A percentile compares a stretch with the other conserved stretches of the same genome.
These are phyloP conservation scores for Paspalum vaginatum DNA, from an alignment of 176 grass and related monocot species.

Conservation along the genomic window DNA sequence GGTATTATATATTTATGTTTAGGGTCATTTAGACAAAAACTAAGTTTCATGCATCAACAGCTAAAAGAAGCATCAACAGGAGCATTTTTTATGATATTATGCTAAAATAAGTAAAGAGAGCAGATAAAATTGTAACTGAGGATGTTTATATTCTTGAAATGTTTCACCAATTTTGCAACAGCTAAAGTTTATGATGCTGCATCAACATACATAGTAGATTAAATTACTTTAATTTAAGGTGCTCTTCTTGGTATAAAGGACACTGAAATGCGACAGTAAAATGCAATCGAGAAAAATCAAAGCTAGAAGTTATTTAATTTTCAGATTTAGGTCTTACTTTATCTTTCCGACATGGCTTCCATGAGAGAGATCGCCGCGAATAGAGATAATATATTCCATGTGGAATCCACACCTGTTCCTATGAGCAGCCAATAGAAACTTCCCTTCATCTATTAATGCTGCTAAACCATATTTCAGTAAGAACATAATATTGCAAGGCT, in stretches of 20 bases:
- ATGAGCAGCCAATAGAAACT: constrained; percentile 65
- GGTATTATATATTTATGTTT: not conserved
- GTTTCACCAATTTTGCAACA: not conserved
- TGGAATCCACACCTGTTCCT: constrained; percentile 49
- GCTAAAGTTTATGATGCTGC: not conserved
- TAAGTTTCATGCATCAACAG: not conserved
- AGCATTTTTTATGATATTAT: not conserved
- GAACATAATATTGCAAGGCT: not conserved
- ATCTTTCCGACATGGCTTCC: constrained; percentile 63
- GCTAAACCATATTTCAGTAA: constrained; percentile 29
- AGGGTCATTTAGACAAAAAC: not conserved
- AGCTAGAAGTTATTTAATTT: not conserved
- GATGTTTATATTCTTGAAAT: not conserved
- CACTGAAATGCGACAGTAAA: not conserved
- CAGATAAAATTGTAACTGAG: not conserved
- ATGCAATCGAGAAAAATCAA: not conserved
- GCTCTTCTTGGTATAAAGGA: not conserved
- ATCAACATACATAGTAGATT: not conserved
- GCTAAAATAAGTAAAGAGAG: not conserved
- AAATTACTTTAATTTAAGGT: not conserved
- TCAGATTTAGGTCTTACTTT: constrained; percentile 43
- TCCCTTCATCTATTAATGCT: constrained; percentile 60
- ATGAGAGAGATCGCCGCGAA: constrained; percentile 48
- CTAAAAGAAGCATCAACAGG: not conserved
- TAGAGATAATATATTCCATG: constrained; percentile 63